These are phyloP conservation scores for Colletotrichum filicis DNA, from an alignment of 2,329 filamentous ascomycete genomes.

Conservation along the genomic window DNA sequence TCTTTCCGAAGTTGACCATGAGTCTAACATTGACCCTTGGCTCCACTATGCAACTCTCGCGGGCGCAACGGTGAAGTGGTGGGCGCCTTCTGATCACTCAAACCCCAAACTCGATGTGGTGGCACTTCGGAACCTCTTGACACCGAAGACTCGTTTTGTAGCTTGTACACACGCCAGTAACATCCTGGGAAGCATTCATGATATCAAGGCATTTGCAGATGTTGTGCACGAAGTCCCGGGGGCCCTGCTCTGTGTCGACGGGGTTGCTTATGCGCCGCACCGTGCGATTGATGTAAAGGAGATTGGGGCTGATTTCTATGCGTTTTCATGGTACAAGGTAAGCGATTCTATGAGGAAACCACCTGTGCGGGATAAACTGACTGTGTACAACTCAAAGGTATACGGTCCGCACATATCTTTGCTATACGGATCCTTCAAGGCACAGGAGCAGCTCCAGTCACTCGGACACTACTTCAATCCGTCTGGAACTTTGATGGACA, in stretches of 20 bases:
- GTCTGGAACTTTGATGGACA: constrained; percentile 68
- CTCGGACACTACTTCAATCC: constrained; percentile 76
- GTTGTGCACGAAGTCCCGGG: constrained; percentile 58
- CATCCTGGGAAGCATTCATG: constrained; percentile 76
- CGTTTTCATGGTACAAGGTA: constrained; percentile 81
- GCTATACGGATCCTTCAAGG: constrained; percentile 70
- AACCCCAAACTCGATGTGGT: constrained; percentile 59
- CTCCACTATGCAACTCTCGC: constrained; percentile 71
- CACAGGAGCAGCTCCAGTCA: constrained; percentile 65
- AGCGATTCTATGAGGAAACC: not conserved
- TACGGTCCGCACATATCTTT: constrained; percentile 81
- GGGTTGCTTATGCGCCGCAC: constrained; percentile 81
- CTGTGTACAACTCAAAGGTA: constrained; percentile 48
- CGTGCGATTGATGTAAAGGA: constrained; percentile 73
- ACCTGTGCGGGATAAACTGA: not conserved
- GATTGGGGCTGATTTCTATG: constrained; percentile 79
- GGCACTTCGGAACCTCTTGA: not conserved
- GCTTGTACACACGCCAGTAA: constrained; percentile 80
- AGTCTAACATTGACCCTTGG: constrained; percentile 82
- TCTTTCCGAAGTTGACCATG: constrained; percentile 78
- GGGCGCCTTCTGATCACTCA: constrained; percentile 61
- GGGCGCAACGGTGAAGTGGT: constrained; percentile 75
- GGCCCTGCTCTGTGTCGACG: constrained; percentile 77
- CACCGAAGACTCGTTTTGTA: constrained; percentile 73
- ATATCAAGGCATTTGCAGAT: constrained; percentile 65